Evolutionary conservation across 345 rosid genomes (phyloP), one percentile per base, ranked within the genome.

Genomic region (Gossypium stocksii): DNA sequence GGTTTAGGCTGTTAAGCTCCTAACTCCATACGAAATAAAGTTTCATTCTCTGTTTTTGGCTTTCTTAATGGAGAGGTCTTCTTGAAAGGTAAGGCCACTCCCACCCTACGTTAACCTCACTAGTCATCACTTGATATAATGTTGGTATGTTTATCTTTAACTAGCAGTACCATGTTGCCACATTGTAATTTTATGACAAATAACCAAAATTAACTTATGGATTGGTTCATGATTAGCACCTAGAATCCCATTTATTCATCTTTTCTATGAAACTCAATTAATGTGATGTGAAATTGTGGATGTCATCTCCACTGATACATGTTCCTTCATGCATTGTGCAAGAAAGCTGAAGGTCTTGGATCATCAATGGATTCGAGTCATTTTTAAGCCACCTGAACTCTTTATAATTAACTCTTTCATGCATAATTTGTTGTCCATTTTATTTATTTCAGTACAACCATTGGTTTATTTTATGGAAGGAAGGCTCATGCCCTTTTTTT

Each of bases 1-100:
- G 98, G 79, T 87, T 74, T 94, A 91, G 83, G 87, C 74, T 60
- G 87, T 94, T 70, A 94, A 89, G 88, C 89, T 78, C 97, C 97
- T 13, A 90, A 94, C 67, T 74, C 59, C 3, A 84, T 92, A 25
- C 86, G 83, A 77, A 94, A 94, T 89, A 87, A 74, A 80, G 95
- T 92, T 27, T 69, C 89, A 25, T 92, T 92, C 77, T 77, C 88
- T 67, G 86, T 83, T 71, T 49, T 91, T 1, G 93, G 97, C 5
- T 86, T 87, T 73, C 86, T 92, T 6, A 90, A 92, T 1, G 97
- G 97, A 73, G 90, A 89, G 76, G 95, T 94, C 78, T 92, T 94
- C 70, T 82, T 92, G 81, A 87, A 87, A 87, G 98, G 98, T 94
- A 29, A 4, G 6, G 38, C 5, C 38, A 29, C 38, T 29, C 38